phyloP scores from a whole-genome alignment of 345 rosid genomes.

The Rhodamnia argentea region DNA sequence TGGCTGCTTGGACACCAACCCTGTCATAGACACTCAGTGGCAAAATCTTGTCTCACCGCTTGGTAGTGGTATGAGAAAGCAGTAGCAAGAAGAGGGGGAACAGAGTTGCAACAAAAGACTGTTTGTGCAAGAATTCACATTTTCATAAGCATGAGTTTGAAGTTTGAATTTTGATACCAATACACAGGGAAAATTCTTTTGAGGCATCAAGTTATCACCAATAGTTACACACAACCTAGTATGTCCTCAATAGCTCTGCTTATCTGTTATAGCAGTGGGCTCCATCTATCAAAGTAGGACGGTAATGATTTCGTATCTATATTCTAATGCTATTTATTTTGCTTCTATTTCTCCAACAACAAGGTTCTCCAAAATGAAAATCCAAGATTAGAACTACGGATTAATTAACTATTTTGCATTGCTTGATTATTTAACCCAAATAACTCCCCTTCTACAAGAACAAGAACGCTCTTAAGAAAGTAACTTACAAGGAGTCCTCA shows the following conservation, averaged over 20 bases:
- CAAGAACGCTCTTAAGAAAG: background rate
- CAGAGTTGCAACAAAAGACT: background rate
- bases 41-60: background rate
- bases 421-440: background rate
- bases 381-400: background rate
- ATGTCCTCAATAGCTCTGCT: background rate
- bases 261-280: background rate
- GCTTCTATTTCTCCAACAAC: background rate
- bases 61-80: background rate
- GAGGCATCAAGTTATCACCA: background rate
- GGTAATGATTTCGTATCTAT: background rate
- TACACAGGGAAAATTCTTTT: background rate
- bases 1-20: conserved; percentile 35
- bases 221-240: background rate
- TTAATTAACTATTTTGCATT: background rate
- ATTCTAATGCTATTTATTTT: background rate
- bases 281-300: background rate
- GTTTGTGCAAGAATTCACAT: background rate
- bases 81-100: background rate
- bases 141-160: background rate
- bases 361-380: background rate
- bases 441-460: background rate
- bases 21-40: background rate
- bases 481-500: conserved; percentile 38
- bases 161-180: background rate